These are phyloP conservation scores for Dipodascopsis uninucleata DNA, from an alignment of 805 yeast species.

Conservation along the genomic window DNA sequence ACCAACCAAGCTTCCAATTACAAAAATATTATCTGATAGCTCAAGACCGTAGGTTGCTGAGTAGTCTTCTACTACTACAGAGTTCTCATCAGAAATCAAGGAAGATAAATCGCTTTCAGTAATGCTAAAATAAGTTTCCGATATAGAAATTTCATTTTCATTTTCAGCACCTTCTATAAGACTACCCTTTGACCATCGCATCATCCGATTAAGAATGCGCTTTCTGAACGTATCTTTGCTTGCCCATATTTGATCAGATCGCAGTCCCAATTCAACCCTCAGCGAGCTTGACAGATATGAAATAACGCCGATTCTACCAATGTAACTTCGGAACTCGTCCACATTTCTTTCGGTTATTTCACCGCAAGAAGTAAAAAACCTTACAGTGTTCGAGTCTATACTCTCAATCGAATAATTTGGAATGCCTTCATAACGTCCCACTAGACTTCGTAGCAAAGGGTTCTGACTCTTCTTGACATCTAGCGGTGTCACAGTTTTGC, in stretches of 20 bases:
- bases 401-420: constrained; percentile 15
- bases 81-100: constrained; percentile 4
- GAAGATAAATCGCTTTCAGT: constrained; percentile 4
- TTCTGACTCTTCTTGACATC: not conserved
- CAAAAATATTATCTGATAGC: constrained; percentile 28
- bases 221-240: constrained; percentile 10
- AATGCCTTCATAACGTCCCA: constrained; percentile 21
- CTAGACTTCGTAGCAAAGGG: constrained; percentile 5
- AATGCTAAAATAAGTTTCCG: no score
- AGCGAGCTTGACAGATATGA: constrained; percentile 28
- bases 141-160: no score
- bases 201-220: constrained; percentile 9
- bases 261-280: constrained; percentile 22
- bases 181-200: not conserved
- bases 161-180: not conserved
- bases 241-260: constrained; percentile 21
- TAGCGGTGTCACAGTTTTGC: not conserved
- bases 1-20: constrained; percentile 35
- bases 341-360: constrained; percentile 11
- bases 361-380: constrained; percentile 4
- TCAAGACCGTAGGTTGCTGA: constrained; percentile 25
- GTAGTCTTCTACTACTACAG: constrained; percentile 6
- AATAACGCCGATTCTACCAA: constrained; percentile 35
- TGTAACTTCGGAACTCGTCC: constrained; percentile 26
- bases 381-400: constrained; percentile 1